These are phyloP conservation scores for Phytophthora parvispora DNA, from an alignment of 352 stramenopile species.

Conservation along the genomic window DNA sequence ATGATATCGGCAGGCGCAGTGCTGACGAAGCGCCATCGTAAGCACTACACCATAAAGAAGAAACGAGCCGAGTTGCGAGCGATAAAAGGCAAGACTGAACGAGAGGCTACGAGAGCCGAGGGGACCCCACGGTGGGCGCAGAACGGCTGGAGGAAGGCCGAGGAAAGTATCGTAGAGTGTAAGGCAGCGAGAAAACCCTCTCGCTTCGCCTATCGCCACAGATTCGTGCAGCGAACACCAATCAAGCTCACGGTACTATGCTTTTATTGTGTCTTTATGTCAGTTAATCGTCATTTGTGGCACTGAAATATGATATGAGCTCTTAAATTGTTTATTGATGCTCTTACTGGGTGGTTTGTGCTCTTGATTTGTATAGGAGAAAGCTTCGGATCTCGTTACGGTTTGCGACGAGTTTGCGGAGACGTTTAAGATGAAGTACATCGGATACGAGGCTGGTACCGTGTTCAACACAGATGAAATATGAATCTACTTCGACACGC, in stretches of 20 bases:
- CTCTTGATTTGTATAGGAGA: conserved; percentile 16
- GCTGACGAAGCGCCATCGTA: conserved; percentile 1
- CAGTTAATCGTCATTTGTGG: neutral
- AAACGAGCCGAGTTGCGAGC: neutral
- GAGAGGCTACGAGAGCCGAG: neutral
- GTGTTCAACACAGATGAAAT: neutral
- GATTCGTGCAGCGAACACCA: conserved; percentile 15
- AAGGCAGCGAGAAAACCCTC: conserved; percentile 10
- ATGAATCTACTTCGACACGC: neutral
- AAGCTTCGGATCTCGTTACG: neutral
- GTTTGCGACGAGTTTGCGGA: conserved; percentile 11
- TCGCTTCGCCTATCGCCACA: conserved; percentile 17
- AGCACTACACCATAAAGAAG: conserved; percentile 7
- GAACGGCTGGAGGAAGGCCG: neutral
- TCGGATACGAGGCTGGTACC: neutral
- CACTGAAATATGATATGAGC: neutral
- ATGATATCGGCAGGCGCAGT: neutral
- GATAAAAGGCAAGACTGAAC: conserved; percentile 2
- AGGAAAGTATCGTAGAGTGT: conserved; percentile 4
- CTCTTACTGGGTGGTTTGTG: conserved; percentile 1
- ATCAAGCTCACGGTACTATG: conserved; percentile 8
- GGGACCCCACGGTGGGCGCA: conserved; percentile 5
- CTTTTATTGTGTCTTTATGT: neutral
- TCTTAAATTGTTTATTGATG: neutral
- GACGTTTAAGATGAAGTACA: conserved; percentile 6